Base-by-base conservation (phyloP, 495 filamentous ascomycete genomes). In the Penicillium argentinense region DNA sequence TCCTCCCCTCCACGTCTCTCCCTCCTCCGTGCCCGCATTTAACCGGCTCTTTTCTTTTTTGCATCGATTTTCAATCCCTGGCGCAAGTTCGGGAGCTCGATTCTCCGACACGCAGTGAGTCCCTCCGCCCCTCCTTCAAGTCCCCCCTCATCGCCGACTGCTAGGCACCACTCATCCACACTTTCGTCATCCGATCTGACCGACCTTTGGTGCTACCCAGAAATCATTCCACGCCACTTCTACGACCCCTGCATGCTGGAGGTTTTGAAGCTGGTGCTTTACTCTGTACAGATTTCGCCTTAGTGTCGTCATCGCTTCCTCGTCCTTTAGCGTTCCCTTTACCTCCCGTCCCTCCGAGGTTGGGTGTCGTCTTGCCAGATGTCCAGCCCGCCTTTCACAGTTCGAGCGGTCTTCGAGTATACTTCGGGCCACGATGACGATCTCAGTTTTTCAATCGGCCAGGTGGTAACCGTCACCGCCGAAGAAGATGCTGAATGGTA, bases 401-500 rank as follows among this genome's bases (percentile, higher is more conserved):
- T 97, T 71, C 93, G 88, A 78, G 89, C 92, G 48, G 69, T 97
- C 57, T 97, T 86, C 73, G 91, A 97, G 62, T 98, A 97, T 69
- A 71, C 73, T 57, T 97, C 95, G 49, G 74, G 72, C 50, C 91
- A 98, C 66, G 89, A 95, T 54, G 93, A 97, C 68, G 93, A 98
- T 72, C 87, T 98, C 42, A 83, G 79, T 57, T 98, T 98, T 64
- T 62, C 77, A 25, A 75, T 80, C 58, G 88, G 91, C 47, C 91
- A 97, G 68, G 80, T 97, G 56, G 88, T 98, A 60, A 95, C 87
- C 29, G 93, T 98, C 37, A 96, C 88, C 16, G 91, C 86, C 18
- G 82, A 85, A 66, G 93, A 97, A 59, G 95, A 95, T 63, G 84
- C 76, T 34, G 93, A 97, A 56, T 98, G 93, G 93, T 98, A 96